Evolutionary conservation across 2,329 filamentous ascomycete genomes (phyloP).

Genomic region (Claviceps quebecensis): DNA sequence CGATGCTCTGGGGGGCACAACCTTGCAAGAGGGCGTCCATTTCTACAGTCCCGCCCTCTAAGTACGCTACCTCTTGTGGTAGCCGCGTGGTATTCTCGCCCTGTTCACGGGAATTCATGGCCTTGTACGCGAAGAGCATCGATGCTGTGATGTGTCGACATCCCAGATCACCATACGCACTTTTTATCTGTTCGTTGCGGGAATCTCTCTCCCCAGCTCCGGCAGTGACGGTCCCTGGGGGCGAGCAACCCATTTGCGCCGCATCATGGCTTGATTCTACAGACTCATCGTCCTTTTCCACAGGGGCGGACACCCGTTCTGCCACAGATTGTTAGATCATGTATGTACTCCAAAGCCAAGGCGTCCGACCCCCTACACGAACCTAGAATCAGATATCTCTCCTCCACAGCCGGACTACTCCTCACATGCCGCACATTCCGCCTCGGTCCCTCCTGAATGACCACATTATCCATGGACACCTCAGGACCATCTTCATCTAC

Average conservation of each 20-base stretch:
- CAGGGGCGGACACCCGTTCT: neutral
- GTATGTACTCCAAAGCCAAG: neutral
- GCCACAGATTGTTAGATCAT: neutral
- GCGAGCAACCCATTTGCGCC: neutral
- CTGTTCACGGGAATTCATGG: constrained; percentile 11
- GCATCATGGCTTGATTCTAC: neutral
- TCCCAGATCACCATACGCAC: constrained; percentile 4
- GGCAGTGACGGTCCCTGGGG: neutral
- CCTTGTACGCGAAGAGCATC: constrained; percentile 18
- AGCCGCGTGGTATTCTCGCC: constrained; percentile 9
- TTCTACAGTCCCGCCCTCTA: neutral
- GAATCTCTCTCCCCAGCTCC: neutral
- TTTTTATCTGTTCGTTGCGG: neutral
- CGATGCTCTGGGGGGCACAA: neutral
- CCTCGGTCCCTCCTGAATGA: constrained; percentile 3
- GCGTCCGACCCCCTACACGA: neutral
- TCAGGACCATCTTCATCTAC: neutral
- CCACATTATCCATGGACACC: neutral
- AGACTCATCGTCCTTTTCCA: neutral
- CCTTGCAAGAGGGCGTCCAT: neutral
- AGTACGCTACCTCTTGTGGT: neutral
- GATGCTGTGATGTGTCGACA: constrained; percentile 13
- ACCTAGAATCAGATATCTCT: neutral
- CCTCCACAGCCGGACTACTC: neutral
- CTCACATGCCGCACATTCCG: neutral